A percentile compares a stretch with the other conserved stretches of the same genome.
Conservation (phyloP, 2,329 filamentous ascomycete species). For the Nigrograna mackinnonii region DNA sequence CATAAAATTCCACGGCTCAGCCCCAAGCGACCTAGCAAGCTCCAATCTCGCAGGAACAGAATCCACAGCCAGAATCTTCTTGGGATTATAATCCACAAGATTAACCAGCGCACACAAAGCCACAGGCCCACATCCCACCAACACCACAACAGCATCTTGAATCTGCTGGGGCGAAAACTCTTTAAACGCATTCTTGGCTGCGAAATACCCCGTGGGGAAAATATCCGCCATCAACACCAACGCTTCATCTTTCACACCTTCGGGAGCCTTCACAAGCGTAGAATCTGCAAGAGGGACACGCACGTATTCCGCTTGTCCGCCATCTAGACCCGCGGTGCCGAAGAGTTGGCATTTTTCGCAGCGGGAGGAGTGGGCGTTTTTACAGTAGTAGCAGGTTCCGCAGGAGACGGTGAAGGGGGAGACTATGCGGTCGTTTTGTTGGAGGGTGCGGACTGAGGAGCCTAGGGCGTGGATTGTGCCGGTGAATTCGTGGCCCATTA, state of each 20-base stretch:
- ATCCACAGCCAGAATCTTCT: slow-evolving; percentile 78
- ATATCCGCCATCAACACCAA: slow-evolving; percentile 92
- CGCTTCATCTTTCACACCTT: slow-evolving; percentile 71
- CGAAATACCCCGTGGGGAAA: slow-evolving; percentile 83
- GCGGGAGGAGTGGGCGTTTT: slow-evolving; percentile 73
- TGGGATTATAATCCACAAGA: slow-evolving; percentile 74
- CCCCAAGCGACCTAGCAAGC: slow-evolving; percentile 73
- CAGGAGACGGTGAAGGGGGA: slow-evolving; percentile 71
- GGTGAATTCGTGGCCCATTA: slow-evolving; percentile 86
- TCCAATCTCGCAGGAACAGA: slow-evolving; percentile 75
- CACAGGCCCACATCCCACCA: slow-evolving; percentile 80
- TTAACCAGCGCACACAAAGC: slow-evolving; percentile 83
- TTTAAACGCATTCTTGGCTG: slow-evolving; percentile 76
- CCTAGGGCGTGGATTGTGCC: slow-evolving; percentile 73
- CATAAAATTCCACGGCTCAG: slow-evolving; percentile 80
- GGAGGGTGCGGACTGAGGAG: slow-evolving; percentile 67
- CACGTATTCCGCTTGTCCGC: slow-evolving; percentile 79
- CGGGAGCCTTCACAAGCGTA: slow-evolving; percentile 75
- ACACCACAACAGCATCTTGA: slow-evolving; percentile 70
- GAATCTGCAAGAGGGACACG: slow-evolving; percentile 76
- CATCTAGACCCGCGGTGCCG: slow-evolving; percentile 70
- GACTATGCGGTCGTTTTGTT: slow-evolving; percentile 77
- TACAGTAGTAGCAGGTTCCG: slow-evolving; percentile 83
- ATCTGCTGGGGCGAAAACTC: slow-evolving; percentile 62
- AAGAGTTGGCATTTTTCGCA: slow-evolving; percentile 74